These are phyloP conservation scores for Penicillium sp. DNA, from an alignment of 2,329 filamentous ascomycete genomes.

Conservation along the genomic window DNA sequence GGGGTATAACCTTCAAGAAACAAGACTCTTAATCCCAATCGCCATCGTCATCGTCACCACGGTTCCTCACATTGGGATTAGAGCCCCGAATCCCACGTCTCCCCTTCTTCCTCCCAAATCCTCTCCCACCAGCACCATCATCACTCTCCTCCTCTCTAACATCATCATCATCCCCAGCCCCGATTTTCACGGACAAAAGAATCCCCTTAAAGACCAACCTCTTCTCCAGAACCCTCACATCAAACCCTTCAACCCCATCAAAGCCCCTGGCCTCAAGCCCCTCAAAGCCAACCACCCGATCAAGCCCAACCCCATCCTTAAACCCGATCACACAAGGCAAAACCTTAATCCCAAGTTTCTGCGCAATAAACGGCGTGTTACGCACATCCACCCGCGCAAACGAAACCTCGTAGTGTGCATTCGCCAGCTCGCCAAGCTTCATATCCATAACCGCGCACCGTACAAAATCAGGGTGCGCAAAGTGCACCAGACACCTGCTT, in stretches of 20 bases:
- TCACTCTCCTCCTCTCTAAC: slow-evolving; percentile 27
- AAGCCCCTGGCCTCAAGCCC: slow-evolving; percentile 40
- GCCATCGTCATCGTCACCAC: slow-evolving; percentile 38
- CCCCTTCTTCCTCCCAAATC: slow-evolving; percentile 6
- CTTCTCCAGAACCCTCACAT: slow-evolving; percentile 42
- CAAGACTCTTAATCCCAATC: slow-evolving; percentile 45
- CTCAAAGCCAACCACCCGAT: slow-evolving; percentile 49
- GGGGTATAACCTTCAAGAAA: background rate
- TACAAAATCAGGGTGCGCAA: slow-evolving; percentile 62
- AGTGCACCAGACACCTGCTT: slow-evolving; percentile 59
- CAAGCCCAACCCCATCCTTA: slow-evolving; percentile 45
- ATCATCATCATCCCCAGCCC: slow-evolving; percentile 19
- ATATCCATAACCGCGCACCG: slow-evolving; percentile 62
- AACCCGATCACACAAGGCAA: slow-evolving; percentile 51
- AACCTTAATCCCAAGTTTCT: slow-evolving; percentile 46
- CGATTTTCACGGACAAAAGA: slow-evolving; percentile 35
- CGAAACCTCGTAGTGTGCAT: slow-evolving; percentile 40
- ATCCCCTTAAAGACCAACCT: slow-evolving; percentile 41
- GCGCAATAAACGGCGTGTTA: slow-evolving; percentile 47
- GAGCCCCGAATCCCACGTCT: slow-evolving; percentile 32
- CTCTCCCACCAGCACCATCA: slow-evolving; percentile 17
- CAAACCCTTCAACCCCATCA: slow-evolving; percentile 41
- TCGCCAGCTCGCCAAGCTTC: slow-evolving; percentile 50
- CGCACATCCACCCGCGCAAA: slow-evolving; percentile 48
- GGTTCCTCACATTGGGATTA: slow-evolving; percentile 24